Evolutionary conservation across 164 flowering plant species (phyloP), one percentile per base, ranked within the genome.

Genomic region (Litsea cubeba): DNA sequence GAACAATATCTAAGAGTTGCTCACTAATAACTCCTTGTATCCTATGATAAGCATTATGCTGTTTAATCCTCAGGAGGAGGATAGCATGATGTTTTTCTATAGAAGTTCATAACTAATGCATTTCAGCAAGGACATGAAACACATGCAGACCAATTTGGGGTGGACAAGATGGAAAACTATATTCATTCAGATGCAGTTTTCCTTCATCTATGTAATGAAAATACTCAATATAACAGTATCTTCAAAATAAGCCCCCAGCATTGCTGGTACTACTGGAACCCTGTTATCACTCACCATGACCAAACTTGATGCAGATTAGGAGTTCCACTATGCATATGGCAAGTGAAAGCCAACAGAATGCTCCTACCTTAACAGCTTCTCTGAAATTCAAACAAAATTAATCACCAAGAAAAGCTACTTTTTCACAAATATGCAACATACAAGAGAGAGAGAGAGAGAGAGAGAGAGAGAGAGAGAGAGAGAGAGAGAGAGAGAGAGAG

Each of bases 291-390:
- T 69, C 80, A 95, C 99, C 99, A 81, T 89, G 91, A 75, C 99
- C 98, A 85, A 94, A 94, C 85, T 96, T 96, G 86, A 92, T 90
- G 77, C 99, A 96, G 49, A 94, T 92, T 71, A 96, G 97, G 72
- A 96, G 95, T 71, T 96, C 99, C 46, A 96, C 86, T 22, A 96
- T 92, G 88, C 99, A 94, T 32, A 96, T 92, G 17, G 97, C 99
- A 69, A 96, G 83, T 7, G 98, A 92, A 49, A 94, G 91, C 99
- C 99, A 96, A 71, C 98, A 94, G 75, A 92, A 90, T 17, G 98
- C 88, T 65, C 99, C 99, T 24, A 96, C 91, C 80, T 83, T 96
- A 57, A 82, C 81, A 7, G 88, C 83, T 84, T 87, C 84, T 71
- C 93, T 86, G 86, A 11, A 77, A 81, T 54, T 58, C 60, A 71